A percentile compares a stretch with the other conserved stretches of the same genome.
Evolutionary conservation across 805 yeast genomes (phyloP).

Genomic region (Yamadazyma insecticola): DNA sequence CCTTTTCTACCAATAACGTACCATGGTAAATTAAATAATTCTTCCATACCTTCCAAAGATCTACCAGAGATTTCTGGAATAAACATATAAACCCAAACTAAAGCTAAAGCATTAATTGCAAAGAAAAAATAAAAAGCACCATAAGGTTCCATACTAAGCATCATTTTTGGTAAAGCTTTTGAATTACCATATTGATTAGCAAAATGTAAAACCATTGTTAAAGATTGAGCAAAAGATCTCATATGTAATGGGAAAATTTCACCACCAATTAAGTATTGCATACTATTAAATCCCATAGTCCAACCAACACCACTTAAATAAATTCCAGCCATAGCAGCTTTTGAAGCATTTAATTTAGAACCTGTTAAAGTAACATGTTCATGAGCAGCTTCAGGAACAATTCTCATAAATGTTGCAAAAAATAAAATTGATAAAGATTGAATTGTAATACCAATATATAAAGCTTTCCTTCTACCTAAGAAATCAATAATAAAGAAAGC

Average conservation of each 20-base stretch:
- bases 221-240: slow-evolving; percentile 45
- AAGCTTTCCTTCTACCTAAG: slow-evolving; percentile 47
- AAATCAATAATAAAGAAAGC: slow-evolving; percentile 53
- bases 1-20: slow-evolving; percentile 54
- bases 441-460: slow-evolving; percentile 45
- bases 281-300: slow-evolving; percentile 56
- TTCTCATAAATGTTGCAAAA: slow-evolving; percentile 42
- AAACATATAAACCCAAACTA: slow-evolving; percentile 46
- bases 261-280: slow-evolving; percentile 51
- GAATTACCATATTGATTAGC: slow-evolving; percentile 56
- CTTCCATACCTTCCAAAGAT: slow-evolving; percentile 50
- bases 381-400: slow-evolving; percentile 41
- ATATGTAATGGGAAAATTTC: slow-evolving; percentile 51
- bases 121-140: slow-evolving; percentile 53
- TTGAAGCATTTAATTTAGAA: slow-evolving; percentile 33
- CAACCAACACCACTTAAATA: slow-evolving; percentile 52
- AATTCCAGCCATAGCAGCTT: slow-evolving; percentile 48
- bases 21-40: slow-evolving; percentile 52
- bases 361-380: slow-evolving; percentile 23
- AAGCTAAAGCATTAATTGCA: slow-evolving; percentile 37
- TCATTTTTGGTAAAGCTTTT: slow-evolving; percentile 50
- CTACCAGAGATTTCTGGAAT: slow-evolving; percentile 50
- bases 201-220: slow-evolving; percentile 53
- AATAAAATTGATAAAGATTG: slow-evolving; percentile 42
- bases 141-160: slow-evolving; percentile 38